phyloP scores from a whole-genome alignment of 2,329 filamentous ascomycete species.

The Thielaviopsis ethacetica region DNA sequence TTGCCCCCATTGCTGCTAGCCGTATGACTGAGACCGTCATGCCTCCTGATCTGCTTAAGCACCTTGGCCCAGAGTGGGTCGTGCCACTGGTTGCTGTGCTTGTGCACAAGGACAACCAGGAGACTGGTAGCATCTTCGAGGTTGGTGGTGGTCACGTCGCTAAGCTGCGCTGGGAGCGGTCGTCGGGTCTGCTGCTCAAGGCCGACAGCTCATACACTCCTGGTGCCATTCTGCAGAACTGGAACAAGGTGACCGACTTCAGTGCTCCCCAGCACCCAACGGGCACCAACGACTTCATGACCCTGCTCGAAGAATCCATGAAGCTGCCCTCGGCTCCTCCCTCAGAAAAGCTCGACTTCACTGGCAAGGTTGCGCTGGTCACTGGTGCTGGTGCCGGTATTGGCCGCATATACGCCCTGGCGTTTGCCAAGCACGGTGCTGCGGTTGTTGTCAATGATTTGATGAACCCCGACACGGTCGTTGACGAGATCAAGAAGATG shows the following conservation, averaged over 20 bases:
- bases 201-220: slow-evolving; percentile 79
- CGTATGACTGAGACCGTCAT: slow-evolving; percentile 92
- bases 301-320: slow-evolving; percentile 66
- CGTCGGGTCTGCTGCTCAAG: slow-evolving; percentile 76
- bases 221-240: slow-evolving; percentile 73
- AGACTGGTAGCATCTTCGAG: slow-evolving; percentile 86
- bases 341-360: slow-evolving; percentile 64
- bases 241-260: slow-evolving; percentile 78
- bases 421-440: slow-evolving; percentile 71
- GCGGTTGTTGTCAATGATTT: slow-evolving; percentile 90
- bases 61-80: slow-evolving; percentile 83
- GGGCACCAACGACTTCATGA: slow-evolving; percentile 77
- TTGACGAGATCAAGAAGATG: slow-evolving; percentile 77
- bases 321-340: slow-evolving; percentile 57
- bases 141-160: slow-evolving; percentile 82
- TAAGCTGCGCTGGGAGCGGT: slow-evolving; percentile 90
- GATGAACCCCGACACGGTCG: slow-evolving; percentile 77
- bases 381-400: slow-evolving; percentile 84
- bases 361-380: slow-evolving; percentile 68
- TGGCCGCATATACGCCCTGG: slow-evolving; percentile 75
- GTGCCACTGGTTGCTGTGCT: slow-evolving; percentile 83
- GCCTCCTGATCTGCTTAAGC: slow-evolving; percentile 79
- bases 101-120: slow-evolving; percentile 72
- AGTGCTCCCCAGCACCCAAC: slow-evolving; percentile 66
- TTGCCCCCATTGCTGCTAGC: slow-evolving; percentile 83